phyloP scores from a whole-genome alignment of 202 grass and related monocot genomes.

The Hordeum pubiflorum region DNA sequence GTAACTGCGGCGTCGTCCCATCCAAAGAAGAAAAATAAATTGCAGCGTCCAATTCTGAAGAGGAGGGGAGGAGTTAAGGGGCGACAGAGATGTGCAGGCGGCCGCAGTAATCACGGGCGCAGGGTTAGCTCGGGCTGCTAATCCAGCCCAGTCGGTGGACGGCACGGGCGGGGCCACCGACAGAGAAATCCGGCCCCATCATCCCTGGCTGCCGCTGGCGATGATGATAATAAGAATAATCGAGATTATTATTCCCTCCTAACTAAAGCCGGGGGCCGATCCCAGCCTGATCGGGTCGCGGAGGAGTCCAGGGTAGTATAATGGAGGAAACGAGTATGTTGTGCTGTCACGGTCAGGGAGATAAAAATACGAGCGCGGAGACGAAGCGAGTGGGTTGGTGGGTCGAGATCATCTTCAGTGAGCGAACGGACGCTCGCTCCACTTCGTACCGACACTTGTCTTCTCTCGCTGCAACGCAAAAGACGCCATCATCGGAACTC shows the following conservation, averaged over 20 bases:
- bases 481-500: no score
- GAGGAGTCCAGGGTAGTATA: background rate
- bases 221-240: no score
- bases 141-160: background rate
- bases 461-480: no score
- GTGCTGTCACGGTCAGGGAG: background rate
- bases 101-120: background rate
- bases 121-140: background rate
- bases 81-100: background rate
- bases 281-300: background rate
- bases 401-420: background rate
- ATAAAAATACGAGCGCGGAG: background rate
- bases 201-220: background rate
- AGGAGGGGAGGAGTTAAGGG: background rate
- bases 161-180: background rate
- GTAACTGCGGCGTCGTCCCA: background rate
- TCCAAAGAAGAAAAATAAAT: background rate
- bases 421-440: no score
- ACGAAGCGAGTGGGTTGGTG: background rate
- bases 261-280: background rate
- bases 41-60: background rate
- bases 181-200: constrained; percentile 3
- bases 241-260: background rate
- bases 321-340: background rate
- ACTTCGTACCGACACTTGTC: background rate